phyloP scores from a whole-genome alignment of 2,329 filamentous ascomycete species.

The Celoporthe dispersa region DNA sequence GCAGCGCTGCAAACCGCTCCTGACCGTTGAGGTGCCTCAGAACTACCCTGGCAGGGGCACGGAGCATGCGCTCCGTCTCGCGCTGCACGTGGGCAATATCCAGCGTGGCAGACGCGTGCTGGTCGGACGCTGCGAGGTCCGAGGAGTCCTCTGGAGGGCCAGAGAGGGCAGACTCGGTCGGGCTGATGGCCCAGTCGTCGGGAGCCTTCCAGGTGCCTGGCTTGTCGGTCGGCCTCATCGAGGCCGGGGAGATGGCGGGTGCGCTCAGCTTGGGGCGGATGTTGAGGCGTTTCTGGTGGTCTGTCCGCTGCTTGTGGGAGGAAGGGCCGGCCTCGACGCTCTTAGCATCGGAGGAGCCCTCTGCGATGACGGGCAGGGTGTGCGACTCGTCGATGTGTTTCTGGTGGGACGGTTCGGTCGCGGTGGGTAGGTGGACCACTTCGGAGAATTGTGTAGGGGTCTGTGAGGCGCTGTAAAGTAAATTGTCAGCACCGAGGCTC shows the following conservation, averaged over 20 bases:
- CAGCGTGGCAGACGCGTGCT: slow-evolving; percentile 34
- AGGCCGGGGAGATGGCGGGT: slow-evolving; percentile 19
- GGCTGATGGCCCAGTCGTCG: slow-evolving; percentile 26
- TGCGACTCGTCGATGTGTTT: slow-evolving; percentile 4
- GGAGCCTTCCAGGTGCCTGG: slow-evolving; percentile 30
- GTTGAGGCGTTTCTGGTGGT: slow-evolving; percentile 34
- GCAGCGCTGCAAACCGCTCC: slow-evolving; percentile 42
- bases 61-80: slow-evolving; percentile 60
- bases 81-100: slow-evolving; percentile 50
- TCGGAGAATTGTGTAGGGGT: slow-evolving; percentile 12
- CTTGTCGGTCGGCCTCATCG: slow-evolving; percentile 19
- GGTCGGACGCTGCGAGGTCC: slow-evolving; percentile 16
- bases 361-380: slow-evolving; percentile 16
- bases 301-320: slow-evolving; percentile 28
- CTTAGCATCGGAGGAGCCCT: slow-evolving; percentile 9
- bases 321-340: not conserved
- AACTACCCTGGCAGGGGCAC: slow-evolving; percentile 54
- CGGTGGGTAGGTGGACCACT: slow-evolving; percentile 4
- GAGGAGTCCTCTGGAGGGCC: slow-evolving; percentile 6
- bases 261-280: slow-evolving; percentile 35
- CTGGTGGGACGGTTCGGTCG: not conserved
- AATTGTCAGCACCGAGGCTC: not conserved
- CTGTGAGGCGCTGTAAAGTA: not conserved
- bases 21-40: slow-evolving; percentile 59
- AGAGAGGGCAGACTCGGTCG: slow-evolving; percentile 24